These are phyloP conservation scores for Amanita pseudoporphyria DNA, from an alignment of 768 basidiomycete genomes.

Conservation along the genomic window DNA sequence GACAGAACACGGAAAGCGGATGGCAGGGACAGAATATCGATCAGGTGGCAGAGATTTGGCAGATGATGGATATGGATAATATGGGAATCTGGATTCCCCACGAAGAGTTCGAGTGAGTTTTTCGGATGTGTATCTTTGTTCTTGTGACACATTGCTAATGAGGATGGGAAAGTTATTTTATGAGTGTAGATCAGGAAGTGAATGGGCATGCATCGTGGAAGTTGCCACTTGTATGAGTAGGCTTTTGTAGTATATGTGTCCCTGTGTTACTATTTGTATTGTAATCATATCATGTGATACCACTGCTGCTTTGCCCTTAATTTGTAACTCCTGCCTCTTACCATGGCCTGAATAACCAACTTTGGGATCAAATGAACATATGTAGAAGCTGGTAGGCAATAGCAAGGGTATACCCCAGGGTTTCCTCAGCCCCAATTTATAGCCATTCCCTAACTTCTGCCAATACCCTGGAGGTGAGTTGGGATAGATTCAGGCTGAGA, in stretches of 20 bases:
- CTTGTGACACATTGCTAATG: conserved; percentile 19
- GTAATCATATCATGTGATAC: not conserved
- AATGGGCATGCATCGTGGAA: too few species aligned
- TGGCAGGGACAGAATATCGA: conserved; percentile 12
- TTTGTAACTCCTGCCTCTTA: not conserved
- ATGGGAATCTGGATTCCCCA: conserved; percentile 61
- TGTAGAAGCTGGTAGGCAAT: too few species aligned
- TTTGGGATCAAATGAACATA: conserved; percentile 69
- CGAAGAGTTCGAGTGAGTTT: conserved; percentile 49
- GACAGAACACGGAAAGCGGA: not conserved
- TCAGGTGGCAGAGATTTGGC: conserved; percentile 15
- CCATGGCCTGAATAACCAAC: conserved; percentile 69
- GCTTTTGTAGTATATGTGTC: too few species aligned
- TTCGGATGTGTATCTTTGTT: not conserved
- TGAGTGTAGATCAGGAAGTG: conserved; percentile 26
- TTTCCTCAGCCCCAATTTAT: too few species aligned
- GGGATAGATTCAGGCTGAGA: too few species aligned
- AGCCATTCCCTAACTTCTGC: too few species aligned
- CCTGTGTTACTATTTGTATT: too few species aligned
- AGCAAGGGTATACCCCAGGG: too few species aligned
- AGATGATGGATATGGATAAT: conserved; percentile 36
- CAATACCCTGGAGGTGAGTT: too few species aligned
- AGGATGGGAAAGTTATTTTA: conserved; percentile 30
- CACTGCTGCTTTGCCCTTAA: too few species aligned
- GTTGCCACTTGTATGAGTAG: too few species aligned